These are phyloP conservation scores for Ochetophila trinervis DNA, from an alignment of 306 rosid species.

Conservation along the genomic window DNA sequence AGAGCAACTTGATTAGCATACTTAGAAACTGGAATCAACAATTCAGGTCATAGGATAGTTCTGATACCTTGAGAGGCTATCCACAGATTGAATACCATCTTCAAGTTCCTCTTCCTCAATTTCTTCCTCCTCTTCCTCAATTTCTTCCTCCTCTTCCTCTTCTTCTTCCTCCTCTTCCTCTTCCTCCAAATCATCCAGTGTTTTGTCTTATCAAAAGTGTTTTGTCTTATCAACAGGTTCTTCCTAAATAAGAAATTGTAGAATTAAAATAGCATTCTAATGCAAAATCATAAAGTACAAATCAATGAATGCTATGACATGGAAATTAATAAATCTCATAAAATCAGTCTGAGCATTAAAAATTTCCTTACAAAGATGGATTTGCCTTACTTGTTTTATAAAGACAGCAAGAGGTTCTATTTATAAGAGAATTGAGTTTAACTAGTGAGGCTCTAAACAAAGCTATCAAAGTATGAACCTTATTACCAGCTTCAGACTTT, in stretches of 20 bases:
- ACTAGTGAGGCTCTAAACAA: not conserved
- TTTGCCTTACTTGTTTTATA: not conserved
- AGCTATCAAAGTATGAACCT: not conserved
- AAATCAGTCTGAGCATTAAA: not conserved
- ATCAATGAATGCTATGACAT: not conserved
- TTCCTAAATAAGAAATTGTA: conserved; percentile 47
- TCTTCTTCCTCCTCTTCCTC: conserved; percentile 91
- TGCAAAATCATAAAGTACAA: conserved; percentile 10
- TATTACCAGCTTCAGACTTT: not conserved
- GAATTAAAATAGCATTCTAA: conserved; percentile 11
- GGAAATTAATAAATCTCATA: not conserved
- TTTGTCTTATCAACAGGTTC: conserved; percentile 94
- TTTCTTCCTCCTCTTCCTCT: conserved; percentile 82
- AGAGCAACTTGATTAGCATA: no score
- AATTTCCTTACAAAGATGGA: not conserved
- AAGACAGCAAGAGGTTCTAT: not conserved
- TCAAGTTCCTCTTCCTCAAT: conserved; percentile 75
- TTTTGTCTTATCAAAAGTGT: no score
- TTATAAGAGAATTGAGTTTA: not conserved
- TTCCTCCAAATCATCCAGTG: conserved; percentile 99
- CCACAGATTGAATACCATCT: conserved; percentile 88
- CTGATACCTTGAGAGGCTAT: conserved; percentile 79
- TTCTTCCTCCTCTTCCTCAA: no score
- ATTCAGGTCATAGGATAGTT: not conserved
- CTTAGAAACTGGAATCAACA: conserved; percentile 8